These are phyloP conservation scores for Hymenoscyphus occultus DNA, from an alignment of 2,329 filamentous ascomycete species.

Conservation along the genomic window DNA sequence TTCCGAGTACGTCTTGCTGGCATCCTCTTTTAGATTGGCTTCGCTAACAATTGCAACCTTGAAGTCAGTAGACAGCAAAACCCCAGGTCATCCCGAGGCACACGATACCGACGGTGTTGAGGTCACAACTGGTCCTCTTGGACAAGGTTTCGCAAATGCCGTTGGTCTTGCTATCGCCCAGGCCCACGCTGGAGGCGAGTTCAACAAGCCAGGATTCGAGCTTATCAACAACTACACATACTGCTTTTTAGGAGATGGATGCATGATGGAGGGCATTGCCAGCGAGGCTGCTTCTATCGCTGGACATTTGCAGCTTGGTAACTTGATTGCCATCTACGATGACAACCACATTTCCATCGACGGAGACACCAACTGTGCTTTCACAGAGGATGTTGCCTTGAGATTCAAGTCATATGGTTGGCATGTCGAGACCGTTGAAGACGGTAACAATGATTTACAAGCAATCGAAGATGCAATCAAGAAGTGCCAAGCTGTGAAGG, in stretches of 20 bases:
- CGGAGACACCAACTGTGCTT: slow-evolving; percentile 91
- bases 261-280: slow-evolving; percentile 97
- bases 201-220: slow-evolving; percentile 95
- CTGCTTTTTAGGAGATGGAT: slow-evolving; percentile 95
- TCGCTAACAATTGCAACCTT: slow-evolving; percentile 10
- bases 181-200: slow-evolving; percentile 82
- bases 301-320: slow-evolving; percentile 95
- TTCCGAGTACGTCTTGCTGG: slow-evolving; percentile 73
- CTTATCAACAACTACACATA: slow-evolving; percentile 97
- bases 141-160: slow-evolving; percentile 95
- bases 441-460: slow-evolving; percentile 86
- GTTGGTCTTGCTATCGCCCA: slow-evolving; percentile 97
- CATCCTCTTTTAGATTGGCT: slow-evolving; percentile 10
- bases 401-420: slow-evolving; percentile 97
- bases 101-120: slow-evolving; percentile 96
- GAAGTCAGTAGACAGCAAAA: slow-evolving; percentile 65
- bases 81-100: slow-evolving; percentile 92
- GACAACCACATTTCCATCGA: slow-evolving; percentile 98
- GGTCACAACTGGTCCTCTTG: slow-evolving; percentile 96
- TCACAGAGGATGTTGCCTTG: slow-evolving; percentile 95
- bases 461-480: slow-evolving; percentile 85
- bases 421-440: slow-evolving; percentile 79
- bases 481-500: slow-evolving; percentile 79
- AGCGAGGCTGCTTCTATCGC: slow-evolving; percentile 88
- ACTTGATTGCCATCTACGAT: slow-evolving; percentile 95